A percentile compares a stretch with the other conserved stretches of the same genome.
phyloP scores from a whole-genome alignment of 2,329 filamentous ascomycete species.

The Aspergillus neoniger region DNA sequence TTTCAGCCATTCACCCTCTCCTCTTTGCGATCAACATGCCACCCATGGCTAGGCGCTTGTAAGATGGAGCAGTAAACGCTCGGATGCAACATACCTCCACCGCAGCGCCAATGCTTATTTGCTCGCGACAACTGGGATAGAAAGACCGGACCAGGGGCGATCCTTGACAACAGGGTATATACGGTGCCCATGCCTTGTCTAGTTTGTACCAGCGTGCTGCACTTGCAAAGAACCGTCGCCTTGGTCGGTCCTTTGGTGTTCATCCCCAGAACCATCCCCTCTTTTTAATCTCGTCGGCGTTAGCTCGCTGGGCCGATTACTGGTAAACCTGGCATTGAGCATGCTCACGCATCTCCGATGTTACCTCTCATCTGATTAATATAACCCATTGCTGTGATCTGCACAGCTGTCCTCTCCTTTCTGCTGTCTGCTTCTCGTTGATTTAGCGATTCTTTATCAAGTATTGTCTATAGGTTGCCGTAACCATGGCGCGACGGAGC shows the following conservation, averaged over 20 bases:
- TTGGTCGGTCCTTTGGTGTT: neutral
- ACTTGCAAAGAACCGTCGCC: neutral
- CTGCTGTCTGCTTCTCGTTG: constrained; percentile 6
- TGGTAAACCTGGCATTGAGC: constrained; percentile 6
- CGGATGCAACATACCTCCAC: constrained; percentile 13
- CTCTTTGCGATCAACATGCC: constrained; percentile 16
- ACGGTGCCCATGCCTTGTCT: constrained; percentile 5
- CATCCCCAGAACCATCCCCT: neutral
- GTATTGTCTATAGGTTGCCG: constrained; percentile 13
- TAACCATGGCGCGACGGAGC: constrained; percentile 31
- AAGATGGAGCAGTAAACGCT: constrained; percentile 12
- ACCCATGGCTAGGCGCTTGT: constrained; percentile 13
- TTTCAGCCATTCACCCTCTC: constrained; percentile 9
- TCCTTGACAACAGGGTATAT: constrained; percentile 17
- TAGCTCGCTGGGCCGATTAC: neutral
- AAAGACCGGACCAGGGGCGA: constrained; percentile 15
- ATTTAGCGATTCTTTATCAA: constrained; percentile 1
- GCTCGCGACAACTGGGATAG: constrained; percentile 9
- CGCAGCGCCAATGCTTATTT: constrained; percentile 7
- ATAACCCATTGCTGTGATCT: constrained; percentile 11
- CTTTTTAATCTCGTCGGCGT: neutral
- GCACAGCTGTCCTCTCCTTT: constrained; percentile 15
- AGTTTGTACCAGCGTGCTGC: neutral
- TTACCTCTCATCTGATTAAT: constrained; percentile 8
- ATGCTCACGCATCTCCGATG: constrained; percentile 15